Evolutionary conservation across 1,139 yeast species (phyloP).

Genomic region (Spathaspora sp.): DNA sequence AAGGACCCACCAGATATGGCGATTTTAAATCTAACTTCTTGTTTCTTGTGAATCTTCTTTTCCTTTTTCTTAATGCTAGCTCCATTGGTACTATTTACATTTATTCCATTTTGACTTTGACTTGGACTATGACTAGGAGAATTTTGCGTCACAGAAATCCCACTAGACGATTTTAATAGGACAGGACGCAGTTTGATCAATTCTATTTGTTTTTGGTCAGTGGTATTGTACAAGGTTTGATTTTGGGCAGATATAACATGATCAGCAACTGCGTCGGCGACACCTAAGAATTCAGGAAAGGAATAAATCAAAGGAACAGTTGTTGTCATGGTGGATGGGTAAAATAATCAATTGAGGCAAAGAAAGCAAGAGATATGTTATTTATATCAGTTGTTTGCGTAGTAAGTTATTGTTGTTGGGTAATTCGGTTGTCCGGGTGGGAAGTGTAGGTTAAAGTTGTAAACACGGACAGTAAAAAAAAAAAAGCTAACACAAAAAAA

Average conservation of each 20-base stretch:
- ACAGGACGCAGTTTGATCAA: conserved; percentile 25
- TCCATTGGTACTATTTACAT: conserved; percentile 10
- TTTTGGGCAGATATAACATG: conserved; percentile 83
- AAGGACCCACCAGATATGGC: conserved; percentile 94
- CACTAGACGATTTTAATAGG: conserved; percentile 8
- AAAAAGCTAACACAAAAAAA: too few relatives aligned
- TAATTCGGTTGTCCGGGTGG: not conserved
- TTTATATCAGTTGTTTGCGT: not conserved
- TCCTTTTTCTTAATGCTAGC: conserved; percentile 21
- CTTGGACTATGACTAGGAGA: conserved; percentile 14
- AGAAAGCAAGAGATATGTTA: not conserved
- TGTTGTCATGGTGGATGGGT: conserved; percentile 67
- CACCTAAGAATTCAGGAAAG: conserved; percentile 84
- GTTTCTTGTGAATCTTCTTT: conserved; percentile 46
- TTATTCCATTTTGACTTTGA: conserved; percentile 13
- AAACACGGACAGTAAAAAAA: too few relatives aligned
- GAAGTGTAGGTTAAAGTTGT: not conserved
- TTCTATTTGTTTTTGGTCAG: conserved; percentile 35
- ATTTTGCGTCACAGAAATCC: conserved; percentile 6
- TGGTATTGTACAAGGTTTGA: conserved; percentile 56
- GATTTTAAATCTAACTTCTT: conserved; percentile 73
- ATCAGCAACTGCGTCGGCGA: conserved; percentile 93
- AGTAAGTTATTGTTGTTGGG: too few relatives aligned
- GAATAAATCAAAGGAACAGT: conserved; percentile 91
- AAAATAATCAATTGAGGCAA: not conserved